phyloP scores from a whole-genome alignment of 345 rosid species.

The Balakata baccata region DNA sequence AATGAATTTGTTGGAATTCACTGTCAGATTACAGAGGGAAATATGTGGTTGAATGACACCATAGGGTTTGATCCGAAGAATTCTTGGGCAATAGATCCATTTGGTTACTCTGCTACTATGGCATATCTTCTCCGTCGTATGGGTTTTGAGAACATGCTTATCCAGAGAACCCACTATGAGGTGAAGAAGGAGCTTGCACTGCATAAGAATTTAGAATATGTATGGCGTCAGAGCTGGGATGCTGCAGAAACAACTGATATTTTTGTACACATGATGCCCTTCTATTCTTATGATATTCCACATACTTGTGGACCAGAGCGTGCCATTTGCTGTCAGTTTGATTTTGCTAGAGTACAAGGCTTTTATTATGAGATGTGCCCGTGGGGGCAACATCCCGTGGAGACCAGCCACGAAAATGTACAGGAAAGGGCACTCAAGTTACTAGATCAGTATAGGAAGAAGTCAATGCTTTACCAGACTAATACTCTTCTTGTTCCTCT shows the following conservation, averaged over 20 bases:
- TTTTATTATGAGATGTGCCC: conserved; percentile 75
- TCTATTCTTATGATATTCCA: conserved; percentile 93
- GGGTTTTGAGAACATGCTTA: conserved; percentile 99
- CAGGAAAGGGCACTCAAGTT: conserved; percentile 78
- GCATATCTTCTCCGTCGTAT: conserved; percentile 94
- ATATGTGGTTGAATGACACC: conserved; percentile 91
- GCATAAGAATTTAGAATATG: conserved; percentile 80
- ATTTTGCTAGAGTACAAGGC: conserved; percentile 70
- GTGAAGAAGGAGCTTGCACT: conserved; percentile 92
- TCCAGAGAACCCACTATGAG: conserved; percentile 98
- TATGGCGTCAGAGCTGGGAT: conserved; percentile 99
- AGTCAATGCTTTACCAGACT: conserved; percentile 75
- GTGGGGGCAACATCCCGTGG: conserved; percentile 73
- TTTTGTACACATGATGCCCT: conserved; percentile 98
- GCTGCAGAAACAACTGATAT: conserved; percentile 85
- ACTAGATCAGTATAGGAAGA: conserved; percentile 94
- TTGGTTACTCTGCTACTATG: conserved; percentile 98
- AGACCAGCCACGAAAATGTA: conserved; percentile 73
- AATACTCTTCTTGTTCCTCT: conserved; percentile 94
- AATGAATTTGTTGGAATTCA: background rate
- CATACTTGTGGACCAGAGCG: conserved; percentile 99
- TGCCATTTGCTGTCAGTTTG: conserved; percentile 96
- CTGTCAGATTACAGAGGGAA: conserved; percentile 82
- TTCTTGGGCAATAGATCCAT: conserved; percentile 98
- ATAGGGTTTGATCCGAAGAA: conserved; percentile 88